Evolutionary conservation across 768 basidiomycete genomes (phyloP).

Genomic region (Myochromella boudieri): DNA sequence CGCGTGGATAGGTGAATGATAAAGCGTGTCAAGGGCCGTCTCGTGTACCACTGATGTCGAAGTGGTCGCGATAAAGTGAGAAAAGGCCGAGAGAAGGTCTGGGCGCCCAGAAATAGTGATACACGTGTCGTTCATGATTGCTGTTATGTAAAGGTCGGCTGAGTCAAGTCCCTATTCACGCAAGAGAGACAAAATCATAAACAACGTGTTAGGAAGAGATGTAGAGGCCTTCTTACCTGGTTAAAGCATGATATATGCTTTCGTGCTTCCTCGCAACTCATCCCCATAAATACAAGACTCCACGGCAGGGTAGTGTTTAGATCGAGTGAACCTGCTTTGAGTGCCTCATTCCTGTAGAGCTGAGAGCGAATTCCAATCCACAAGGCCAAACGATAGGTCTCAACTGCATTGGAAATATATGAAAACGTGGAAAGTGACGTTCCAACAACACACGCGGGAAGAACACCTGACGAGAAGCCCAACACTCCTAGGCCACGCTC

Average conservation of each 20-base stretch:
- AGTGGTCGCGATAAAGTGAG: constrained; percentile 30
- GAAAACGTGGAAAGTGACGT: constrained; percentile 37
- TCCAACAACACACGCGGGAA: constrained; percentile 52
- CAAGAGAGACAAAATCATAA: constrained; percentile 7
- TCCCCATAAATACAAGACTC: constrained; percentile 23
- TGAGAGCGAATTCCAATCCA: constrained; percentile 51
- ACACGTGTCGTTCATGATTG: constrained; percentile 44
- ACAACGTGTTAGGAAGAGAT: constrained; percentile 5
- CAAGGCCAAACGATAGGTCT: constrained; percentile 49
- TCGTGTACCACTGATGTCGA: constrained; percentile 33
- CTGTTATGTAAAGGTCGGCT: constrained; percentile 44
- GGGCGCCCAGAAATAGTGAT: constrained; percentile 62
- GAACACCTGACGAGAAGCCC: constrained; percentile 58
- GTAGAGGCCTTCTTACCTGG: constrained; percentile 13
- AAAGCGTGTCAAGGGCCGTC: constrained; percentile 49
- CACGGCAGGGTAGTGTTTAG: constrained; percentile 23
- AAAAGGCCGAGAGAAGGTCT: constrained; percentile 45
- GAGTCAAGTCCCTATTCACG: constrained; percentile 13
- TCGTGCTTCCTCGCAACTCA: constrained; percentile 30
- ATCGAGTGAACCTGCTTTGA: constrained; percentile 23
- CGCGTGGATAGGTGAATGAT: constrained; percentile 43
- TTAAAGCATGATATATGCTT: constrained; percentile 18
- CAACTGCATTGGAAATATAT: constrained; percentile 43
- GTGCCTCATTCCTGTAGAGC: constrained; percentile 24
- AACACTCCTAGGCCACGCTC: constrained; percentile 37